These are phyloP conservation scores for Diaporthe sp. DNA, from an alignment of 2,329 filamentous ascomycete species.

Conservation along the genomic window DNA sequence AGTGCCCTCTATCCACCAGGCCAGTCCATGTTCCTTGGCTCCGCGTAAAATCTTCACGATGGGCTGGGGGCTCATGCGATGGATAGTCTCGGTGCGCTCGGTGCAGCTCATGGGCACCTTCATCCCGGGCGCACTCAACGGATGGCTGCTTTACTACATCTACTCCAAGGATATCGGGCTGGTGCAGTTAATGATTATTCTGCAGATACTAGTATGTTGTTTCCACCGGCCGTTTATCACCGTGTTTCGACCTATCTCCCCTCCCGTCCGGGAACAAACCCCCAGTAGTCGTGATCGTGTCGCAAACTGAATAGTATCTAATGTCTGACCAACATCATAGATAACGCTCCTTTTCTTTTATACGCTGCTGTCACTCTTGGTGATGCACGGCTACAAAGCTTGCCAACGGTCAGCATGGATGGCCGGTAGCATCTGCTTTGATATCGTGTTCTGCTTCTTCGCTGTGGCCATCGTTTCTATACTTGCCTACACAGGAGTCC, in stretches of 20 bases:
- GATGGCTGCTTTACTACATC: slow-evolving; percentile 50
- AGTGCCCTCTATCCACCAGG: neutral
- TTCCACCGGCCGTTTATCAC: neutral
- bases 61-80: slow-evolving; percentile 47
- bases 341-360: slow-evolving; percentile 48
- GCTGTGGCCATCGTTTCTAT: slow-evolving; percentile 50
- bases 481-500: slow-evolving; percentile 50
- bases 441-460: slow-evolving; percentile 48
- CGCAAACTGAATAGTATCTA: no score
- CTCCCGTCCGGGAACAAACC: neutral
- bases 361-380: slow-evolving; percentile 47
- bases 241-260: neutral
- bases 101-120: slow-evolving; percentile 50
- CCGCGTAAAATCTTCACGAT: slow-evolving; percentile 27
- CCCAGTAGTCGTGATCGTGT: neutral
- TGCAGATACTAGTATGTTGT: slow-evolving; percentile 52
- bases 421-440: slow-evolving; percentile 46
- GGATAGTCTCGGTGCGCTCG: slow-evolving; percentile 49
- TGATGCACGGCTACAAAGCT: slow-evolving; percentile 48
- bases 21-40: slow-evolving; percentile 19
- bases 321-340: slow-evolving; percentile 41
- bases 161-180: slow-evolving; percentile 45
- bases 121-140: slow-evolving; percentile 49
- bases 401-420: slow-evolving; percentile 45
- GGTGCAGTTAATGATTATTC: slow-evolving; percentile 45